Percentiles rank a stretch among this genome's conserved stretches.
Conservation (phyloP, 1,139 yeast species). For the Candida buenavistaensis region DNA sequence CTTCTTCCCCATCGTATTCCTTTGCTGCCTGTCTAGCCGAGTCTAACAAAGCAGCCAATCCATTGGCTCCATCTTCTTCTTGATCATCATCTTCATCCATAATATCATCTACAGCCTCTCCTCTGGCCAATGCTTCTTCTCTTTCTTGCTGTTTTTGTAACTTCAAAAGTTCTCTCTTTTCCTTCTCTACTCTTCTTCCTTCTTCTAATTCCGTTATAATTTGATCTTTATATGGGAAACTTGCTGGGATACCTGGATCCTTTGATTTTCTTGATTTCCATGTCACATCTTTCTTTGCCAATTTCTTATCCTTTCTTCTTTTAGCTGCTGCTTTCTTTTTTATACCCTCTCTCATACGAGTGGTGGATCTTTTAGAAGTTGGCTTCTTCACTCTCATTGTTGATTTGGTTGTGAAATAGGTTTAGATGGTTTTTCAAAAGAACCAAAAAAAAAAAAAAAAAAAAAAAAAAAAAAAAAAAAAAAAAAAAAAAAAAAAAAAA, state of each 20-base stretch:
- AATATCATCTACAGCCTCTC: slow-evolving; percentile 37
- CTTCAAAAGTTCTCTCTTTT: slow-evolving; percentile 54
- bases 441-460: slow-evolving; percentile 1
- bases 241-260: slow-evolving; percentile 93
- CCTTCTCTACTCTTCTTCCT: slow-evolving; percentile 60
- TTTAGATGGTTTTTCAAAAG: too few species aligned
- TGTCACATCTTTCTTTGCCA: slow-evolving; percentile 83
- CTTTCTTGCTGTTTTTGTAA: slow-evolving; percentile 48
- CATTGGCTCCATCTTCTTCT: slow-evolving; percentile 51
- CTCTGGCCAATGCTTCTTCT: slow-evolving; percentile 47
- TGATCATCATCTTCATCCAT: slow-evolving; percentile 42
- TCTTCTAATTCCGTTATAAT: slow-evolving; percentile 81
- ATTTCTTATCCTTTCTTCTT: slow-evolving; percentile 78
- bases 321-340: slow-evolving; percentile 95
- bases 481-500: slow-evolving; percentile 2
- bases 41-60: slow-evolving; percentile 83
- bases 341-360: slow-evolving; percentile 94
- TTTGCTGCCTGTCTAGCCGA: slow-evolving; percentile 87
- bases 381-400: slow-evolving; percentile 61
- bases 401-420: background rate
- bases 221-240: slow-evolving; percentile 89
- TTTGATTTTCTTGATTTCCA: slow-evolving; percentile 85
- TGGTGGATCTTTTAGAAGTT: slow-evolving; percentile 79
- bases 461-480: slow-evolving; percentile 1
- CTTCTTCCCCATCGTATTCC: slow-evolving; percentile 60